These are phyloP conservation scores for Mycogone perniciosa DNA, from an alignment of 2,329 filamentous ascomycete genomes.

Conservation along the genomic window DNA sequence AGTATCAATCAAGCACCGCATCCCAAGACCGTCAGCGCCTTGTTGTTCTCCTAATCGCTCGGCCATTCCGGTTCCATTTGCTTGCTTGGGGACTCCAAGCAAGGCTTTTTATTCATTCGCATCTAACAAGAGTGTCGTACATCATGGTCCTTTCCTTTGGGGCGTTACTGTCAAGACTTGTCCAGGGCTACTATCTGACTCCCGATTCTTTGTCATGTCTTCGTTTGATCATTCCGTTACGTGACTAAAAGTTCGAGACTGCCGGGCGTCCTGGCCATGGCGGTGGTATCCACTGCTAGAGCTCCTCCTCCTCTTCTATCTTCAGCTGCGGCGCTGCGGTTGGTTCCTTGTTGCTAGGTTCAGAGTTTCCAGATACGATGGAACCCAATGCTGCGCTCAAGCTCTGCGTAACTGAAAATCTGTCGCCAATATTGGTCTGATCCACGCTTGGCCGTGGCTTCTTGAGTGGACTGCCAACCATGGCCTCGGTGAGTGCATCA, in stretches of 20 bases:
- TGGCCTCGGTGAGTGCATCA: slow-evolving; percentile 30
- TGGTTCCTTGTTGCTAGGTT: slow-evolving; percentile 17
- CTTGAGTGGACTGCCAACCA: slow-evolving; percentile 67
- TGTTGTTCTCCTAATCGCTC: neutral
- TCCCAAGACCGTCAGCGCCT: neutral
- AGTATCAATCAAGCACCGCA: neutral
- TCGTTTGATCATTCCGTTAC: slow-evolving; percentile 9
- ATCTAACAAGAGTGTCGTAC: slow-evolving; percentile 8
- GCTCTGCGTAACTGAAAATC: slow-evolving; percentile 25
- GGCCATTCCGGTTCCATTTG: slow-evolving; percentile 7
- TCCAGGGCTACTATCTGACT: neutral
- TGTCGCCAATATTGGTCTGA: slow-evolving; percentile 20
- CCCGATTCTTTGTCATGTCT: slow-evolving; percentile 1
- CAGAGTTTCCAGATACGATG: slow-evolving; percentile 20
- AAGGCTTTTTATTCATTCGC: slow-evolving; percentile 5
- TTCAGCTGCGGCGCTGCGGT: slow-evolving; percentile 19
- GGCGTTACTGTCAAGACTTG: slow-evolving; percentile 1
- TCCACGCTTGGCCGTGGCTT: slow-evolving; percentile 60
- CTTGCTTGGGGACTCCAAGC: neutral
- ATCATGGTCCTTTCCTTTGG: slow-evolving; percentile 9
- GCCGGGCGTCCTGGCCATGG: neutral
- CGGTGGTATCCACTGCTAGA: slow-evolving; percentile 20
- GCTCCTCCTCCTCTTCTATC: slow-evolving; percentile 35
- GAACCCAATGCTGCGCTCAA: slow-evolving; percentile 31
- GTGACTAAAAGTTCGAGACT: neutral